Evolutionary conservation across 768 basidiomycete genomes (phyloP).

Genomic region (Tulasnella sp.): DNA sequence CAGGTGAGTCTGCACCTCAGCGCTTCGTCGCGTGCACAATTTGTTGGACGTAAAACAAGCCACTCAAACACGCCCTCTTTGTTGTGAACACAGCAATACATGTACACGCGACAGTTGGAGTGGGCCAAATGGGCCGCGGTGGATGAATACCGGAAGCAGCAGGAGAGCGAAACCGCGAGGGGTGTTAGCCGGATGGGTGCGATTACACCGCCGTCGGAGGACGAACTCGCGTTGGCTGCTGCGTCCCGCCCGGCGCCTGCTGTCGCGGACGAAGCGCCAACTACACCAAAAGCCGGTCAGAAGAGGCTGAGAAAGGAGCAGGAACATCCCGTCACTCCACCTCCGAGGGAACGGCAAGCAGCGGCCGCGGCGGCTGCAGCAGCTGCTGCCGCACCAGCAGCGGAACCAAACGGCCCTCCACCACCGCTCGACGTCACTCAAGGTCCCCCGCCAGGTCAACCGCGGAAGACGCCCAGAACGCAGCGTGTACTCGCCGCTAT

Average conservation of each 20-base stretch:
- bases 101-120: conserved; percentile 90
- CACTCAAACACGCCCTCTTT: neutral
- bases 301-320: neutral
- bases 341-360: conserved; percentile 39
- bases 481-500: conserved; percentile 48
- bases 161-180: conserved; percentile 5
- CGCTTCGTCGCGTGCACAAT: neutral
- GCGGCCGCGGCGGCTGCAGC: conserved; percentile 42
- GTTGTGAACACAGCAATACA: conserved; percentile 56
- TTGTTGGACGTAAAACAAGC: neutral
- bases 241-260: conserved; percentile 8
- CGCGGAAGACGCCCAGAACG: conserved; percentile 78
- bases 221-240: conserved; percentile 18
- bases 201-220: conserved; percentile 28
- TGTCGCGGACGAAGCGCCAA: conserved; percentile 16
- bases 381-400: conserved; percentile 43
- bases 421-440: conserved; percentile 53
- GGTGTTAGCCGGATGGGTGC: conserved; percentile 20
- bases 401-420: conserved; percentile 38
- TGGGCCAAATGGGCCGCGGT: conserved; percentile 92
- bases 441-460: conserved; percentile 73
- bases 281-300: conserved; percentile 29
- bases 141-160: conserved; percentile 62
- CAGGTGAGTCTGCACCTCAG: conserved; percentile 43
- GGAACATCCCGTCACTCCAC: conserved; percentile 7